These are phyloP conservation scores for Rhizophora mangle DNA, from an alignment of 345 rosid species.

Conservation along the genomic window DNA sequence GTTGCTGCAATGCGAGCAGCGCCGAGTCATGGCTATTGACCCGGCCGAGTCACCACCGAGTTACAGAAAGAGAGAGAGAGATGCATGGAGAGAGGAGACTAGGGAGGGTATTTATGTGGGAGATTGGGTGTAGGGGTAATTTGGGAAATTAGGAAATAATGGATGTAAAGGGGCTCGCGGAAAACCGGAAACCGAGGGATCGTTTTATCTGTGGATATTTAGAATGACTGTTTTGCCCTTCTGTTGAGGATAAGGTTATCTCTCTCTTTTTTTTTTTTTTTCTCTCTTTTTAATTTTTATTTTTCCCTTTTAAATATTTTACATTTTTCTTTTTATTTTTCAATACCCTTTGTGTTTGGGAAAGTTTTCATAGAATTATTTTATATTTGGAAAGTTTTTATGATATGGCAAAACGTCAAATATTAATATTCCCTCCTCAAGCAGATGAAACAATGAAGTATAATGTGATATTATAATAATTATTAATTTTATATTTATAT, in stretches of 20 bases:
- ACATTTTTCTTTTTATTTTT: too few relatives aligned
- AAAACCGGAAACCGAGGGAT: conserved; percentile 13
- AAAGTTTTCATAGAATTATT: too few relatives aligned
- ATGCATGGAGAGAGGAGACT: background rate
- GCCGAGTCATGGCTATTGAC: conserved; percentile 65
- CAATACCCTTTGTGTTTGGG: too few relatives aligned
- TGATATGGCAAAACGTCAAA: too few relatives aligned
- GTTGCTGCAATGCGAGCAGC: conserved; percentile 97
- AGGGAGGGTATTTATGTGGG: background rate
- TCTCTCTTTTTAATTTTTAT: too few relatives aligned
- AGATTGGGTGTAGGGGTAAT: background rate
- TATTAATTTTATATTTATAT: too few relatives aligned
- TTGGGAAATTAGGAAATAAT: background rate
- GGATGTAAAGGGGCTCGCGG: background rate
- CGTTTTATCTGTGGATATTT: background rate
- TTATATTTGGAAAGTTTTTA: too few relatives aligned
- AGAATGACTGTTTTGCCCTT: conserved; percentile 2
- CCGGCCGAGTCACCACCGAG: background rate
- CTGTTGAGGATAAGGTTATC: background rate
- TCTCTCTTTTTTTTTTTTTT: background rate
- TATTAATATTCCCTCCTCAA: too few relatives aligned
- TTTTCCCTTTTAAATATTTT: too few relatives aligned
- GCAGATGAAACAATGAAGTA: too few relatives aligned
- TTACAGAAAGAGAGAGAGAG: background rate
- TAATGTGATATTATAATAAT: too few relatives aligned